Evolutionary conservation across 345 rosid genomes (phyloP), one percentile per base, ranked within the genome.

Genomic region (Salix koriyanagi): DNA sequence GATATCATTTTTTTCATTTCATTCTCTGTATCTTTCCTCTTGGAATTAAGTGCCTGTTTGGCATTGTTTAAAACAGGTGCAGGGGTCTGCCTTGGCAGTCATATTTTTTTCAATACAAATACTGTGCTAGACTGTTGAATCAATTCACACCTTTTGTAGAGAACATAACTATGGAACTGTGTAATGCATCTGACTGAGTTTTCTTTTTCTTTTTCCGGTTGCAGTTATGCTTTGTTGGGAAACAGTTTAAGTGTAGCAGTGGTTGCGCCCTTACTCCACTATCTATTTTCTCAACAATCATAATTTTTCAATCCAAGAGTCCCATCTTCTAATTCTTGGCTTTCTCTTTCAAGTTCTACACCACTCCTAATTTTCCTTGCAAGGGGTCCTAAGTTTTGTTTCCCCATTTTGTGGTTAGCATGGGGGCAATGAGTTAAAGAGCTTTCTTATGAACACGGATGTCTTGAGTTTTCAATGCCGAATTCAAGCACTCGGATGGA

Each of bases 161-260:
- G 42, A 56, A 4, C 11, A 44, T 46, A 12, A 46, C 4, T 10
- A 50, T 60, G 16, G 13, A 42, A n/a, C 14, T 48, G 19, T 58
- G 25, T 66, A 16, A 11, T 28, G 42, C 74, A 41, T 75, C 56
- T 44, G 8, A 62, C 41, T 71, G 13, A 8, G 15, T 25, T n/a
- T 75, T 28, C 75, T 37, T 41, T 37, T 28, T 25, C 1, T 25
- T 25, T 26, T 67, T 10, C 10, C 2, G 44, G 50, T 71, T 86
- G 84, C 89, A 95, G 99, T 75, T 95, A 91, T 64, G 99, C 99
- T 32, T 75, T 95, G 86, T 89, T 93, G 62, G 99, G 99, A 42
- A 95, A 95, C 88, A 91, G 99, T 81, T 85, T 95, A 80, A 93
- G 98, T 75, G 77, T 90, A 67, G 97, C 97, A 2, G 99, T 93